Evolutionary conservation across 495 filamentous ascomycete genomes (phyloP).

Genomic region (Hamigera avellanea): DNA sequence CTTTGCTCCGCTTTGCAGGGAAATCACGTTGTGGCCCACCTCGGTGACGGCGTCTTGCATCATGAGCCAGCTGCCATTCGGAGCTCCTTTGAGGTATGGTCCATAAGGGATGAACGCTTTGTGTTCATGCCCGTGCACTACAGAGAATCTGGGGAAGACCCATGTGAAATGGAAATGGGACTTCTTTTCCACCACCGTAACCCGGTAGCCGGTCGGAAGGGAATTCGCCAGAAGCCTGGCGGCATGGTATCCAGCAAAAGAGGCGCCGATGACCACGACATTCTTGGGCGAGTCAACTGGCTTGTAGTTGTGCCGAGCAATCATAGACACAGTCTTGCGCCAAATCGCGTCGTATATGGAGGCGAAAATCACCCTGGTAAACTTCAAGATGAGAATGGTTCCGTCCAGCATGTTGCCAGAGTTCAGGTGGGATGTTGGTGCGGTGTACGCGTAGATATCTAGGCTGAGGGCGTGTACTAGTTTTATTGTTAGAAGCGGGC

Average conservation of each 20-base stretch:
- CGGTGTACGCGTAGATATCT: no score
- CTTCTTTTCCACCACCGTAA: conserved; percentile 45
- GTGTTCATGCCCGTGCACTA: conserved; percentile 22
- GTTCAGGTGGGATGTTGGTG: no score
- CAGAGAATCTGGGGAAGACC: conserved; percentile 34
- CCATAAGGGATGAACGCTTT: conserved; percentile 37
- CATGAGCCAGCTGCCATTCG: conserved; percentile 36
- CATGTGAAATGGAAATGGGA: conserved; percentile 48
- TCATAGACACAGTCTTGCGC: no score
- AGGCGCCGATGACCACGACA: conserved; percentile 44
- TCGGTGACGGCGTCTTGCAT: no score
- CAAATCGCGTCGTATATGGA: no score
- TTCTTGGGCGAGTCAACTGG: background rate
- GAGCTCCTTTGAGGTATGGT: conserved; percentile 8
- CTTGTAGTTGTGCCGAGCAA: background rate
- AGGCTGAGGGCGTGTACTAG: no score
- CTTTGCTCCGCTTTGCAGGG: conserved; percentile 5
- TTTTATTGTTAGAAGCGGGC: no score
- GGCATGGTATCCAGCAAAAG: conserved; percentile 39
- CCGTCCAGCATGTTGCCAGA: no score
- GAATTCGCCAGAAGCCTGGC: conserved; percentile 32
- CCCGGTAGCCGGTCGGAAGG: conserved; percentile 36
- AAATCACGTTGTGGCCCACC: conserved; percentile 19
- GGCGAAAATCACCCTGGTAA: no score
- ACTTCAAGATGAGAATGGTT: no score